A percentile compares a stretch with the other conserved stretches of the same genome.
Conservation (phyloP, 129 eudicot genomes). For the Cynara cardunculus region DNA sequence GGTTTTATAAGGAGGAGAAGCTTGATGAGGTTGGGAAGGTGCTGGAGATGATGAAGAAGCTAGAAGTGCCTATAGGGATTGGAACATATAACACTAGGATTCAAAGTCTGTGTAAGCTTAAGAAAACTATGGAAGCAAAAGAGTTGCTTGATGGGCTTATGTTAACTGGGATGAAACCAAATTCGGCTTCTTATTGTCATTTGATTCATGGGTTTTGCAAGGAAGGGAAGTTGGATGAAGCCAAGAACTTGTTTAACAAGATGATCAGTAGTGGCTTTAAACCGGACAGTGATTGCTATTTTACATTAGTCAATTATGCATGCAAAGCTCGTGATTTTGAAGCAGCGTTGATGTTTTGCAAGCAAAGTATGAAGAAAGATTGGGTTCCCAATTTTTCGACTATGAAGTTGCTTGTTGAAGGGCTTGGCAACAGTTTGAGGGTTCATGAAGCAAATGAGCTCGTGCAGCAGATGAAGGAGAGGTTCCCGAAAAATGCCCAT, state of each 20-base stretch:
- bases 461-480: slow-evolving; percentile 55
- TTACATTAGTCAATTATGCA: slow-evolving; percentile 50
- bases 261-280: slow-evolving; percentile 47
- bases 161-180: slow-evolving; percentile 56
- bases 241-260: slow-evolving; percentile 44
- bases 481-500: slow-evolving; percentile 48
- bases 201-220: slow-evolving; percentile 69
- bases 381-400: slow-evolving; percentile 69
- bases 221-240: slow-evolving; percentile 67
- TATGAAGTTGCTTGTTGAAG: slow-evolving; percentile 76
- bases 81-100: slow-evolving; percentile 57
- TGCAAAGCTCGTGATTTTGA: slow-evolving; percentile 58
- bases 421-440: slow-evolving; percentile 52
- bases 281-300: slow-evolving; percentile 58
- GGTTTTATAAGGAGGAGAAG: slow-evolving; percentile 73
- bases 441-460: slow-evolving; percentile 62
- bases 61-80: slow-evolving; percentile 37
- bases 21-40: slow-evolving; percentile 63
- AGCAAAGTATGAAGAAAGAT: slow-evolving; percentile 57
- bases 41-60: slow-evolving; percentile 52
- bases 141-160: slow-evolving; percentile 59
- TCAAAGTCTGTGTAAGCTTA: slow-evolving; percentile 71
- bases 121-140: slow-evolving; percentile 53
- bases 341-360: slow-evolving; percentile 46
- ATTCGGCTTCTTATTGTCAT: slow-evolving; percentile 46